Percentiles rank a stretch among this genome's conserved stretches.
These are phyloP conservation scores for Populus hybrid DNA, from an alignment of 441 rosid genomes.

Conservation along the genomic window DNA sequence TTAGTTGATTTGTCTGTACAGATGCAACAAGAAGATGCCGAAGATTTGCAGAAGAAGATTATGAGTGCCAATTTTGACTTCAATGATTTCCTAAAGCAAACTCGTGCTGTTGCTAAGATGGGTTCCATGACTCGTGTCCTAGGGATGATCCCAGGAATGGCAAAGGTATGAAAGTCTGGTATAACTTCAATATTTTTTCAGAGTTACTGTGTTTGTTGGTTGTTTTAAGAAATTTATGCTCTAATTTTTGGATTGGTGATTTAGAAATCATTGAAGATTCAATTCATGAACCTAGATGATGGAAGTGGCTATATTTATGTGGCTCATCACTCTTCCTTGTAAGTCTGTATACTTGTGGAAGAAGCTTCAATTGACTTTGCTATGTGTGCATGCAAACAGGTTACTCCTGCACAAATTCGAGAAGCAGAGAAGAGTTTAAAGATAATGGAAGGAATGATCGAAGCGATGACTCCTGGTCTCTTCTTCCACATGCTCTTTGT, in stretches of 20 bases:
- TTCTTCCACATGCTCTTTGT: constrained; percentile 18
- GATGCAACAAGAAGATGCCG: constrained; percentile 99
- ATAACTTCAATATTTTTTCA: constrained; percentile 4
- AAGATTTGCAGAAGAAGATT: constrained; percentile 96
- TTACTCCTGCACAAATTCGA: constrained; percentile 90
- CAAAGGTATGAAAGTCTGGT: constrained; percentile 50
- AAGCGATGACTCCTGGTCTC: constrained; percentile 94
- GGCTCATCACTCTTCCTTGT: background rate
- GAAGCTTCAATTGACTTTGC: constrained; percentile 10
- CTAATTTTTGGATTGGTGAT: background rate
- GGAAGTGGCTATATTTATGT: background rate
- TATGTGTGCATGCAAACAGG: constrained; percentile 33
- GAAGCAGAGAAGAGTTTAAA: constrained; percentile 90
- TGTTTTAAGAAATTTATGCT: background rate
- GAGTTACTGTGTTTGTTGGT: background rate
- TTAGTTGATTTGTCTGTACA: constrained; percentile 27
- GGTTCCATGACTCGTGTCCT: constrained; percentile 92
- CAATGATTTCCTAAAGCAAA: constrained; percentile 95
- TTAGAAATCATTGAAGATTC: background rate
- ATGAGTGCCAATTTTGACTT: constrained; percentile 97
- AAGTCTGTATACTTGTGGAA: background rate
- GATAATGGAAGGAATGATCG: constrained; percentile 87
- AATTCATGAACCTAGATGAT: background rate
- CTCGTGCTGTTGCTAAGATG: constrained; percentile 96
- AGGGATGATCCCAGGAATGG: constrained; percentile 99